phyloP scores from a whole-genome alignment of 345 rosid genomes.

The Sisymbrium irio region DNA sequence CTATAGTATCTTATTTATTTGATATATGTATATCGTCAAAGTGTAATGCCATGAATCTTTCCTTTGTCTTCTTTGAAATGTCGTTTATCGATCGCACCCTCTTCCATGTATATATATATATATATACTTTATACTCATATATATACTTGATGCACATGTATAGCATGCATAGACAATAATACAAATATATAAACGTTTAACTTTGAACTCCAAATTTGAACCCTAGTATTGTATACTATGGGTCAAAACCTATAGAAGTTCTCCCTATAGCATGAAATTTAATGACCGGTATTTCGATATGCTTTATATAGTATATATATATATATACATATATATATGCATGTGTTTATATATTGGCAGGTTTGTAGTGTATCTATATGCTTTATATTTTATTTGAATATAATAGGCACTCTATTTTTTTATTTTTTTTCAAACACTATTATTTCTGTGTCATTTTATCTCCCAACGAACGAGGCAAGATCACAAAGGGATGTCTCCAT shows the following conservation, averaged over 20 bases:
- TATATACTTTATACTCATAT: neutral
- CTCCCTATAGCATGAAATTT: neutral
- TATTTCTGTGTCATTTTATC: neutral
- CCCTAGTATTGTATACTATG: neutral
- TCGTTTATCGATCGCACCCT: conserved; percentile 33
- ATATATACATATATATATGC: neutral
- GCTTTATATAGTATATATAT: no score
- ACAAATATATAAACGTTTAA: neutral
- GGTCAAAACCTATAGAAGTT: conserved; percentile 3
- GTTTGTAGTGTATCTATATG: neutral
- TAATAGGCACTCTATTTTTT: neutral
- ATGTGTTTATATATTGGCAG: neutral
- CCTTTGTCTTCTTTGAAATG: conserved; percentile 38
- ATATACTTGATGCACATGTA: neutral
- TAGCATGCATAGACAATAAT: neutral
- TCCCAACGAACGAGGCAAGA: conserved; percentile 23
- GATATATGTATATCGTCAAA: conserved; percentile 6
- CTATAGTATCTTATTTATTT: conserved; percentile 19
- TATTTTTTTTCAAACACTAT: no score
- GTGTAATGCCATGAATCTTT: conserved; percentile 27
- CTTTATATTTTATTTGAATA: neutral
- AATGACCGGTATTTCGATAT: neutral
- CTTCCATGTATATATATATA: conserved; percentile 1
- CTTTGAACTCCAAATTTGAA: neutral
- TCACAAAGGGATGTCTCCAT: conserved; percentile 11